Evolutionary conservation across 1,284 basidiomycete genomes (phyloP), one percentile per base, ranked within the genome.

Genomic region (Irpex sp.): DNA sequence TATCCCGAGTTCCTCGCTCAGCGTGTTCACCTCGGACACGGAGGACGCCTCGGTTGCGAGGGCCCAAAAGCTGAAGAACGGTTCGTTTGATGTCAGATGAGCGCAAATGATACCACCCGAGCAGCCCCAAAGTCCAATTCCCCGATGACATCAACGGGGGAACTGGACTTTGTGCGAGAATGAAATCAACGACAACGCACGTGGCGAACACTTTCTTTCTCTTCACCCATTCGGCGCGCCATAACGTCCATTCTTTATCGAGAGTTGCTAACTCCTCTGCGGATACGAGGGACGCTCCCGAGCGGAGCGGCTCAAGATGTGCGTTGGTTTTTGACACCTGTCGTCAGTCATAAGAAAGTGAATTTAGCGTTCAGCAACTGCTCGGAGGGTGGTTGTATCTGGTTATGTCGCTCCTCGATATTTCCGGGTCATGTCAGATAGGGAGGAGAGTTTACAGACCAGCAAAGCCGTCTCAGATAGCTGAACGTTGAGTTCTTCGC

Each of bases 1-100:
- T 62, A 93, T 83, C 3, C 91, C 91, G 11, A 93, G 81, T 60
- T 91, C 86, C 72, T 92, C 91, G 15, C 79, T 81, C 13, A 93
- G 82, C 51, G 76, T 78, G 8, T 74, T 71, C 0, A 86, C 82
- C 54, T 92, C 87, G 71, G 86, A 84, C 49, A 87, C 86, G 5
- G 85, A 72, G 9, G 92, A 72, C 13, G 84, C 72, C 64, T 93
- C 91, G 7, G 87, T 86, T n/a, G 81, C 83, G 26, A 90, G 72
- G 60, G 84, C 79, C 89, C 91, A 93, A 70, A 93, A 83, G 52
- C 91, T 92, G 71, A 51, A 60, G 52, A 49, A 37, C 17, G 37
- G 59, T 44, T 48, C 31, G 49, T 13, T 54, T 13, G 15, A n/a
- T 26, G 38, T 13, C 26, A 38, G 47, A 52, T 31, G 61, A 57